These are phyloP conservation scores for Colletotrichum filicis DNA, from an alignment of 2,329 filamentous ascomycete genomes.

Conservation along the genomic window DNA sequence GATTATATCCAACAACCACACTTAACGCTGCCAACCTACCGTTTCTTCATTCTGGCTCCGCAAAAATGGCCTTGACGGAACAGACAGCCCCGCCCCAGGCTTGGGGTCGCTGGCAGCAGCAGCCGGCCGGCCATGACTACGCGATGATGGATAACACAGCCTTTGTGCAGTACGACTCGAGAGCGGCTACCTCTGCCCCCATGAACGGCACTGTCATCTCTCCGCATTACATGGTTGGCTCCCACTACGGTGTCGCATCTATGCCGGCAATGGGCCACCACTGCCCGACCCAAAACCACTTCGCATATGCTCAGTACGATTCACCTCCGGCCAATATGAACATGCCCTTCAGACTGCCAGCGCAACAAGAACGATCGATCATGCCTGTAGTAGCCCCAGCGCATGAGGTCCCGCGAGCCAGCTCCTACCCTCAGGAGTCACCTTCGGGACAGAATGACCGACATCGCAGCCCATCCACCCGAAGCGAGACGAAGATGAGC, in stretches of 20 bases:
- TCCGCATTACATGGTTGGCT: conserved; percentile 58
- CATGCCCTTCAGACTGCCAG: conserved; percentile 45
- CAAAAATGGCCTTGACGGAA: conserved; percentile 58
- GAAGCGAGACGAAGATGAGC: conserved; percentile 28
- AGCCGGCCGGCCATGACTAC: conserved; percentile 54
- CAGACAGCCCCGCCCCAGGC: conserved; percentile 55
- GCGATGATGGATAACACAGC: conserved; percentile 58
- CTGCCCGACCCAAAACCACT: conserved; percentile 55
- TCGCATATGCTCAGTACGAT: conserved; percentile 56
- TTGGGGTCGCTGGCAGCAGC: conserved; percentile 68
- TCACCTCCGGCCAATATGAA: conserved; percentile 46
- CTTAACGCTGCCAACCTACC: conserved; percentile 19
- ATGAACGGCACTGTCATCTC: conserved; percentile 56
- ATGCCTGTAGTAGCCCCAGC: conserved; percentile 19
- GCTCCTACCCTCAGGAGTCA: conserved; percentile 29
- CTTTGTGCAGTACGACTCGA: conserved; percentile 62
- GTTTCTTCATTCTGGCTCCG: background rate
- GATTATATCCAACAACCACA: background rate
- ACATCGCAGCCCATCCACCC: conserved; percentile 28
- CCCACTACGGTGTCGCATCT: conserved; percentile 55
- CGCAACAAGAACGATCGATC: conserved; percentile 42
- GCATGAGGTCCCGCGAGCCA: conserved; percentile 27
- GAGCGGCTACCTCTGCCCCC: conserved; percentile 48
- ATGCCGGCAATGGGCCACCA: conserved; percentile 54
- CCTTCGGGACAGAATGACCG: conserved; percentile 18